Conservation (phyloP, 257 asterid genomes). For the Rehmannia glutinosa region DNA sequence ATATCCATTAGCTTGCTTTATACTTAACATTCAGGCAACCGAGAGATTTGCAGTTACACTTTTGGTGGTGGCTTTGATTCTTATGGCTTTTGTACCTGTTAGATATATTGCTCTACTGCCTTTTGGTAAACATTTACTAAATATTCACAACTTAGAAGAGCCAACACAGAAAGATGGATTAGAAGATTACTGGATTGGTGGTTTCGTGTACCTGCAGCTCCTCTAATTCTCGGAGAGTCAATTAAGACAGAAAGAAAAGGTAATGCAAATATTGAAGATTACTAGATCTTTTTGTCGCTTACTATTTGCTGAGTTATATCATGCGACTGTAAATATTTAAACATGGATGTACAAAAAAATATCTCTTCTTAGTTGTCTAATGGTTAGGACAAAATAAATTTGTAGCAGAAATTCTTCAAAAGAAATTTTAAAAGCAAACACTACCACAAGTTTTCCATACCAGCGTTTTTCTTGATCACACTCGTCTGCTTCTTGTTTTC, state of each 20-base stretch:
- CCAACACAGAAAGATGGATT: constrained; percentile 59
- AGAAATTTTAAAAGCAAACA: too few relatives aligned
- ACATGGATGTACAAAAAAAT: too few relatives aligned
- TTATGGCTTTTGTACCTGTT: constrained; percentile 44
- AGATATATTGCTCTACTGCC: constrained; percentile 33
- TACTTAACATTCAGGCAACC: constrained; percentile 43
- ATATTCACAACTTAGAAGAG: constrained; percentile 52
- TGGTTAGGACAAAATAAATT: too few relatives aligned
- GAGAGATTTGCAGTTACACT: constrained; percentile 49
- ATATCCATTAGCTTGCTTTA: neutral
- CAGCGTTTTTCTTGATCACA: too few relatives aligned
- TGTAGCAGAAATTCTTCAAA: too few relatives aligned
- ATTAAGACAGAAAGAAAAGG: constrained; percentile 57
- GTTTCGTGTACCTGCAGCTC: constrained; percentile 83
- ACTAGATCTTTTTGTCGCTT: too few relatives aligned
- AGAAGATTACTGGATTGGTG: constrained; percentile 76
- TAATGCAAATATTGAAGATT: constrained; percentile 23
- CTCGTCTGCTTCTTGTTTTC: too few relatives aligned
- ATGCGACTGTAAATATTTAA: too few relatives aligned
- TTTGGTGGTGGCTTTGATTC: constrained; percentile 34
- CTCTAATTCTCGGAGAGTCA: constrained; percentile 48
- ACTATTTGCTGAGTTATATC: too few relatives aligned
- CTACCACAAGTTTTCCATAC: too few relatives aligned
- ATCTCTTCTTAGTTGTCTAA: too few relatives aligned
- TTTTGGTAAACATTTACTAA: constrained; percentile 53